These are phyloP conservation scores for Arthrobotrys megalospora DNA, from an alignment of 2,329 filamentous ascomycete genomes.

Conservation along the genomic window DNA sequence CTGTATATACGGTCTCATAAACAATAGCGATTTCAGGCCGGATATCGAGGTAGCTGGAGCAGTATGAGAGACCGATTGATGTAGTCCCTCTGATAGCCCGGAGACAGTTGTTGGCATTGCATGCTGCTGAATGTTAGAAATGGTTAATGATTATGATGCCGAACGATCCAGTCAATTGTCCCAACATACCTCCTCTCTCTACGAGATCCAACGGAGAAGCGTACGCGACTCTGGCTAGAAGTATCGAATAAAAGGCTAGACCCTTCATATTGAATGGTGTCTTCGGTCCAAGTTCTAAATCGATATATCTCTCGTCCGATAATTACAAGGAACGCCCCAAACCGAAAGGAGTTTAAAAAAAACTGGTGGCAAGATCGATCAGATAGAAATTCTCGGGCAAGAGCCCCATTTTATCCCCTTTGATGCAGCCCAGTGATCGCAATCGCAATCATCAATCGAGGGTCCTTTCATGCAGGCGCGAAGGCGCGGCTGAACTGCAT, in stretches of 20 bases:
- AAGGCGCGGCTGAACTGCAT: constrained; percentile 5
- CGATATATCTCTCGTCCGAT: no score
- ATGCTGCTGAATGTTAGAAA: background rate
- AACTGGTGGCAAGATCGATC: background rate
- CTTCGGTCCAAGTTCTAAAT: no score
- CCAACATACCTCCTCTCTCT: background rate
- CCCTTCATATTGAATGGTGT: background rate
- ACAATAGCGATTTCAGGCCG: background rate
- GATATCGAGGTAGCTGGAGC: constrained; percentile 17
- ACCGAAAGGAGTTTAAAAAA: background rate
- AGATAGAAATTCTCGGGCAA: background rate
- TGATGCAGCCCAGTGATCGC: background rate
- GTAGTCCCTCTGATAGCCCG: constrained; percentile 20
- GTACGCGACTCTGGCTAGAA: background rate
- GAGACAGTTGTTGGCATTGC: constrained; percentile 36
- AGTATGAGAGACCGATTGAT: constrained; percentile 20
- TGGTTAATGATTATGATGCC: background rate
- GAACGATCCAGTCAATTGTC: background rate
- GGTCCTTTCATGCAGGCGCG: background rate
- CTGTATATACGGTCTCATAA: background rate
- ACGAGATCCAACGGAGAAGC: constrained; percentile 7
- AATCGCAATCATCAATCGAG: background rate
- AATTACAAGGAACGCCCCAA: background rate
- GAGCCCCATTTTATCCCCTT: background rate
- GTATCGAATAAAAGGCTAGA: background rate